Evolutionary conservation across 2,329 filamentous ascomycete genomes (phyloP), one percentile per base, ranked within the genome.

Genomic region (Arthrobotrys pseudoclavata): DNA sequence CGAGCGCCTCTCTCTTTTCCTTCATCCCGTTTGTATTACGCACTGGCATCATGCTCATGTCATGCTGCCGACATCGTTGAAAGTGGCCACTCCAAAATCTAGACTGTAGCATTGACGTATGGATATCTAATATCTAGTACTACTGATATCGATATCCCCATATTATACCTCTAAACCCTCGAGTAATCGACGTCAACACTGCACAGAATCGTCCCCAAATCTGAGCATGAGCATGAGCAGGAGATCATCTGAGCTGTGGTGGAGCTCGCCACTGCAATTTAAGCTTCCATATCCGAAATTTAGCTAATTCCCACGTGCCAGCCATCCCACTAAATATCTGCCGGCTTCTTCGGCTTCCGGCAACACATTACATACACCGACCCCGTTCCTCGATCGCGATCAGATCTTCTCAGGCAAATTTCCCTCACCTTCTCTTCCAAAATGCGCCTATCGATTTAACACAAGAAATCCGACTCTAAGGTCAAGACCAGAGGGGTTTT

Each of bases 241-340:
- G 31, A 34, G 37, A 42, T 42, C 37, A 42, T 42, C 37, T 42
- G 37, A 42, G 31, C 31, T 34, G 31, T 34, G n/a, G 69, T 72
- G 69, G 69, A 66, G 60, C 60, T 66, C 48, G 60, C 60, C 60
- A 72, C 69, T 60, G 69, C 48, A 72, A 66, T 72, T 72, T 63
- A 66, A 42, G 40, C 50, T 62, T 60, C 48, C 24, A 34, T 22
- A 53, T 22, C 37, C 26, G 60, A 64, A 66, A 57, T 57, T 57
- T 29, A 57, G 40, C 53, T 53, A 37, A 60, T 29, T 60, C 37
- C 61, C 61, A 60, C 50, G 60, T 66, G 69, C 60, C 42, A 50
- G 47, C 34, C 50, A 34, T 42, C 34, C 55, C 67, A 48, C 22
- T 12, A 5, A 42, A 5, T 5, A 10, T 3, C 42, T 12, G 45